A percentile compares a stretch with the other conserved stretches of the same genome.
phyloP scores from a whole-genome alignment of 75 land plant species.

The Chamaecyparis obtusa region DNA sequence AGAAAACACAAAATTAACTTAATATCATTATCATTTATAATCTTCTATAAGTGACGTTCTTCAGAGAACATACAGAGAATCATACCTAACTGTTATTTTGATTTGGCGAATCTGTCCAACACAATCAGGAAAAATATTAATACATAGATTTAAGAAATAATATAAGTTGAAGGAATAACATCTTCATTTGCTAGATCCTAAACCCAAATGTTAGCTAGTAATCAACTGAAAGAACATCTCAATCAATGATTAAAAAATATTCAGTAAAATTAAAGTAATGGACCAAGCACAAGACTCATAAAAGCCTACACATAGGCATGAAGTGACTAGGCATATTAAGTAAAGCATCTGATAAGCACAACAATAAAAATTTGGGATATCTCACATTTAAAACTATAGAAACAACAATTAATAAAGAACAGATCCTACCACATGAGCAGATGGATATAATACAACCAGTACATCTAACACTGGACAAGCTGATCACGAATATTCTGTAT shows the following conservation, averaged over 20 bases:
- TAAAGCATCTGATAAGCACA: background rate
- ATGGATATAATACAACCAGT: background rate
- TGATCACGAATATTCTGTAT: background rate
- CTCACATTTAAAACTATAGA: background rate
- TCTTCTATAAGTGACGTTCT: background rate
- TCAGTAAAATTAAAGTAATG: background rate
- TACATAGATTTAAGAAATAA: background rate
- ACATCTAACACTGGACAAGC: background rate
- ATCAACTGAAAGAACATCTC: background rate
- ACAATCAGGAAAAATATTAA: background rate
- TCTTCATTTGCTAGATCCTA: background rate
- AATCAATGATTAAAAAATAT: background rate
- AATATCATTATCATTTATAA: background rate
- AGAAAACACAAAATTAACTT: background rate
- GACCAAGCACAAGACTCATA: background rate
- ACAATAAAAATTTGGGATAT: background rate
- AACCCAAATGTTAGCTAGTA: background rate
- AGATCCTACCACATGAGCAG: background rate
- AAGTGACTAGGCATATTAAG: background rate
- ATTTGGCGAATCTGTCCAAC: conserved; percentile 10
- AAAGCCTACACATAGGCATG: background rate
- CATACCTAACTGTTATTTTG: conserved; percentile 2
- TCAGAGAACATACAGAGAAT: background rate
- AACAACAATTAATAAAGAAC: background rate
- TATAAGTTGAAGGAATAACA: background rate